Conservation (phyloP, 2,329 filamentous ascomycete genomes). For the Colletotrichum horii region DNA sequence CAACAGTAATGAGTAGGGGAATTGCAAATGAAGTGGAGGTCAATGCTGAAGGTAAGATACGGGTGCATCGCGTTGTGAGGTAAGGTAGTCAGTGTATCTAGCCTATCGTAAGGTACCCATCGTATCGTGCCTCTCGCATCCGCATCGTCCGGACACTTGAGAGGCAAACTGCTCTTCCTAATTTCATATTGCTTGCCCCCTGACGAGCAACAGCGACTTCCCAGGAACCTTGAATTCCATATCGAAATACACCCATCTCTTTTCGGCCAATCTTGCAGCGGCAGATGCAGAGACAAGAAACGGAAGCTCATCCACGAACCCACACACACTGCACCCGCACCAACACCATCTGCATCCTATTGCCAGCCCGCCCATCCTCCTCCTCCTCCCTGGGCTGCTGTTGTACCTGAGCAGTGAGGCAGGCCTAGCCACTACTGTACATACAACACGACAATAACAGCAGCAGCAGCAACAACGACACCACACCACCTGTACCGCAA, state of each 20-base stretch:
- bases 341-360: background rate
- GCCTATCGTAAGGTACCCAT: background rate
- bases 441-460: background rate
- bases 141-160: background rate
- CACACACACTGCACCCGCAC: background rate
- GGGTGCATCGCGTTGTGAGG: background rate
- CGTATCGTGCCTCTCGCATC: background rate
- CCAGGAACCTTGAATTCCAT: background rate
- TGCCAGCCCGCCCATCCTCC: background rate
- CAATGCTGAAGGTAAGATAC: background rate
- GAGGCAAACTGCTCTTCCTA: background rate
- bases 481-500: background rate
- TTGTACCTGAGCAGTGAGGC: background rate
- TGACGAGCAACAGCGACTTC: background rate
- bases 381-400: background rate
- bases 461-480: background rate
- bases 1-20: background rate
- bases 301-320: background rate
- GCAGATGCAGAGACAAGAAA: slow-evolving; percentile 11
- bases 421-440: background rate
- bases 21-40: background rate
- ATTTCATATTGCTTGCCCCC: background rate
- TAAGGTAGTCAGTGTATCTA: too few species aligned
- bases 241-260: background rate
- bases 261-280: slow-evolving; percentile 11